Base-by-base conservation (phyloP, 1,139 yeast genomes). In the Scheffersomyces cryptocercus region DNA sequence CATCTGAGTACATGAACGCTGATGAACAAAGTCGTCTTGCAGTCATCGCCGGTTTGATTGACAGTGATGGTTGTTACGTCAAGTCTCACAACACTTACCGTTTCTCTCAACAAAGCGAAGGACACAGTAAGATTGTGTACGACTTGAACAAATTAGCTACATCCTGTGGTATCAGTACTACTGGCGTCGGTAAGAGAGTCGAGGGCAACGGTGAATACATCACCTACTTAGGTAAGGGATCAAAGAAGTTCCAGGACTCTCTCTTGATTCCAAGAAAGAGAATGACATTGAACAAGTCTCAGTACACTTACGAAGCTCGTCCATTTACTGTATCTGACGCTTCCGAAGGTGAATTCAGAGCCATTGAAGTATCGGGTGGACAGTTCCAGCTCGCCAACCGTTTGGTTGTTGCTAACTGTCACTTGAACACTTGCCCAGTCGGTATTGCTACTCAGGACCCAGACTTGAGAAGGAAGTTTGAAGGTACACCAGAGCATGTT, bases 401-500 rank as follows among this genome's bases (percentile, higher is more conserved):
- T 9, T 29, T 37, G 28, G 20, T 16, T 16, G 20, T 16, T 5
- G 20, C 20, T 3, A 16, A 16, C 6, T 16, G 20, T 40, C 97
- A 93, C 64, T 73, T 87, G 51, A 88, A 89, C 68, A 82, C 96
- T 37, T 93, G 99, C 71, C 97, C 99, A 31, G 98, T 91, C 42
- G 99, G 99, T 72, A 88, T 93, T 73, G 99, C 99, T 38, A 93
- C 99, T 34, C 99, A 93, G 68, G 98, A 93, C 67, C 97, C 98
- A 28, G 89, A 84, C 54, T 79, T 93, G 57, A 84, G 99, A 70
- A 82, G 81, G 72, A 93, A 91, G 70, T 93, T 93, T 70, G 79
- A 81, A 59, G 99, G 99, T 62, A 91, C 97, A 46, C 99, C 99
- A 42, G 99, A 93, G 69, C 98, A 93, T 62, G 98, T 93, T 48